Conservation (phyloP, 345 rosid genomes). For the Pistacia integerrima region DNA sequence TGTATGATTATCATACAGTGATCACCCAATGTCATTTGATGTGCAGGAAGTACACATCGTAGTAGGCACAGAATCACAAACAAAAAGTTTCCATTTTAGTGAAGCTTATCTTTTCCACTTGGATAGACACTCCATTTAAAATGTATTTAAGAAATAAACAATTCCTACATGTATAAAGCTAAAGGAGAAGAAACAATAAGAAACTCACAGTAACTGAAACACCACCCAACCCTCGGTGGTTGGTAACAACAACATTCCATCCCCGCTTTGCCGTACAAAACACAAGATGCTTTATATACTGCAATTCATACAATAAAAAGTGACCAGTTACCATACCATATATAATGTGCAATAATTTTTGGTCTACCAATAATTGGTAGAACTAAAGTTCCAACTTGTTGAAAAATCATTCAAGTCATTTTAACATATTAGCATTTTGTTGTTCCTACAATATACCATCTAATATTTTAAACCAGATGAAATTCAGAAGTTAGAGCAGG, state of each 20-base stretch:
- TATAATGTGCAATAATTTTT: background rate
- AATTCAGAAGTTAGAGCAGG: background rate
- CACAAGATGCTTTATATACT: constrained; percentile 85
- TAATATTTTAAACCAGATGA: background rate
- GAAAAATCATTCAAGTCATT: background rate
- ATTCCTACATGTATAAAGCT: background rate
- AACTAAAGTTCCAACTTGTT: background rate
- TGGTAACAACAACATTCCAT: constrained; percentile 86
- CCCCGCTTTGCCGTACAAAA: constrained; percentile 63
- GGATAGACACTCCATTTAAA: background rate
- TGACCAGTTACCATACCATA: background rate
- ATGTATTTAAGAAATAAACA: background rate
- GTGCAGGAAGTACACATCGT: background rate
- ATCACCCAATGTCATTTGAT: constrained; percentile 6
- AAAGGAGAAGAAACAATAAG: constrained; percentile 9
- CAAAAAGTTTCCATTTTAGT: background rate
- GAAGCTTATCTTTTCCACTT: background rate
- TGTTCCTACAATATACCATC: background rate
- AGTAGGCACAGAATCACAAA: background rate
- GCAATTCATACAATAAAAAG: constrained; percentile 22
- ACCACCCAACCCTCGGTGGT: constrained; percentile 91
- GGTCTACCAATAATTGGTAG: background rate
- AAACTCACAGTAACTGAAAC: constrained; percentile 84
- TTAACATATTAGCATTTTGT: background rate
- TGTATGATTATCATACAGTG: background rate